phyloP scores from a whole-genome alignment of 2,329 filamentous ascomycete genomes.

The Apiospora koreana region DNA sequence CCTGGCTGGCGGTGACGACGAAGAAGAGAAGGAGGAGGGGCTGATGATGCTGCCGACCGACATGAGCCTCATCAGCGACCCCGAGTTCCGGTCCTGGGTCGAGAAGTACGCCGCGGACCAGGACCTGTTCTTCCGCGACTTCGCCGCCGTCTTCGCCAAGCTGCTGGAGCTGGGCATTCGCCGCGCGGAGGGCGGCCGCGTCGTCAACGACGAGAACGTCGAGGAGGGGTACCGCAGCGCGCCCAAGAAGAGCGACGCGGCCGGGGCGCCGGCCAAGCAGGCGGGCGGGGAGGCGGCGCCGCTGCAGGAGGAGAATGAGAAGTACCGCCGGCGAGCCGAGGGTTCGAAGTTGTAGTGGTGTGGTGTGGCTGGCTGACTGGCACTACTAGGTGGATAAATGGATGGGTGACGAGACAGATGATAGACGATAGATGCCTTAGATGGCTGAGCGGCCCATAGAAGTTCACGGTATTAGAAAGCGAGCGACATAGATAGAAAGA shows the following conservation, averaged over 20 bases:
- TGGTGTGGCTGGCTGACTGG: no score
- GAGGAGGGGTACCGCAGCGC: conserved; percentile 49
- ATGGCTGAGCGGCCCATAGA: no score
- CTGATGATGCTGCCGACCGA: conserved; percentile 70
- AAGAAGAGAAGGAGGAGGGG: conserved; percentile 52
- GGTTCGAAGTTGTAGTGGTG: conserved; percentile 38
- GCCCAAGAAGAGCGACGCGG: conserved; percentile 52
- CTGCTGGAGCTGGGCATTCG: conserved; percentile 61
- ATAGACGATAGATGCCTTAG: not conserved
- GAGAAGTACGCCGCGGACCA: conserved; percentile 61
- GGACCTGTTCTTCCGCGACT: conserved; percentile 62
- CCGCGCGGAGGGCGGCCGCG: conserved; percentile 51
- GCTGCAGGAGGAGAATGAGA: conserved; percentile 40
- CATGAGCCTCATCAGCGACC: conserved; percentile 57
- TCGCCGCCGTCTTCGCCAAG: conserved; percentile 59
- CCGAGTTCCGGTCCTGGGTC: conserved; percentile 56
- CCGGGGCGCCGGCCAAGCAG: conserved; percentile 30
- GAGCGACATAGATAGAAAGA: not conserved
- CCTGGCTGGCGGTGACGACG: conserved; percentile 48
- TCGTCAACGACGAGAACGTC: conserved; percentile 58
- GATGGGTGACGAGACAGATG: not conserved
- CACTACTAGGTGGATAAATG: not conserved
- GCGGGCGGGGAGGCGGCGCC: conserved; percentile 40
- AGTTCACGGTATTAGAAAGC: no score
- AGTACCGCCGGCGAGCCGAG: conserved; percentile 28